Evolutionary conservation across 768 basidiomycete species (phyloP).

Genomic region (Candolleomyces efflorescens): DNA sequence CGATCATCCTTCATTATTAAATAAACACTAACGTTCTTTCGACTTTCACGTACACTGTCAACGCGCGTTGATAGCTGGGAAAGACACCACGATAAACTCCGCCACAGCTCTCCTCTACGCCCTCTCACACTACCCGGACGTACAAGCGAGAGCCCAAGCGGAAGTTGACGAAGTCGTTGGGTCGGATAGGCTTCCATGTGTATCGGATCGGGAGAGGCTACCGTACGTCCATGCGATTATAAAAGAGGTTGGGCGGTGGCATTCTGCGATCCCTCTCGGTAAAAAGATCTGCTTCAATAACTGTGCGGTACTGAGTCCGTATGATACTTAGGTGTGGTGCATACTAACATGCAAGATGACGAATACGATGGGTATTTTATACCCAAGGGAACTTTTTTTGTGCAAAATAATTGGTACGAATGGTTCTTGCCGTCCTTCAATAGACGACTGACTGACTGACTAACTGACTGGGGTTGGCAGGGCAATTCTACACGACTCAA

Average conservation of each 20-base stretch:
- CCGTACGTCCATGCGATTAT: constrained; percentile 15
- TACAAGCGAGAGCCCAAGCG: constrained; percentile 11
- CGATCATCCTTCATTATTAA: too few species aligned
- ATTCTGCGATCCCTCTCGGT: constrained; percentile 4
- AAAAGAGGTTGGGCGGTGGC: constrained; percentile 12
- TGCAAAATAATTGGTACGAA: constrained; percentile 11
- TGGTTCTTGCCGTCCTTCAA: not conserved
- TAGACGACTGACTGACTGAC: not conserved
- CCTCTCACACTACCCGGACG: constrained; percentile 29
- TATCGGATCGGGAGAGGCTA: constrained; percentile 6
- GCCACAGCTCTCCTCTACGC: constrained; percentile 31
- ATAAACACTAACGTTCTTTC: not conserved
- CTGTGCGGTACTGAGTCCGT: not conserved
- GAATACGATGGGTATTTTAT: constrained; percentile 15
- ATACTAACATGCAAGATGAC: constrained; percentile 9
- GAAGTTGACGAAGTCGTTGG: constrained; percentile 14
- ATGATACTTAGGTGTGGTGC: constrained; percentile 2
- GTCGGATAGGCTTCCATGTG: constrained; percentile 8
- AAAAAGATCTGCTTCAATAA: not conserved
- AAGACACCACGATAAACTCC: constrained; percentile 21
- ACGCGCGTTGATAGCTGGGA: not conserved
- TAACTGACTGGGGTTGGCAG: constrained; percentile 2
- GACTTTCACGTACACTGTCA: not conserved
- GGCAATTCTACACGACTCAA: constrained; percentile 21
- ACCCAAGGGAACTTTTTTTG: constrained; percentile 11